Base-by-base conservation (phyloP, 2,329 filamentous ascomycete genomes). In the Aureobasidium sp. region DNA sequence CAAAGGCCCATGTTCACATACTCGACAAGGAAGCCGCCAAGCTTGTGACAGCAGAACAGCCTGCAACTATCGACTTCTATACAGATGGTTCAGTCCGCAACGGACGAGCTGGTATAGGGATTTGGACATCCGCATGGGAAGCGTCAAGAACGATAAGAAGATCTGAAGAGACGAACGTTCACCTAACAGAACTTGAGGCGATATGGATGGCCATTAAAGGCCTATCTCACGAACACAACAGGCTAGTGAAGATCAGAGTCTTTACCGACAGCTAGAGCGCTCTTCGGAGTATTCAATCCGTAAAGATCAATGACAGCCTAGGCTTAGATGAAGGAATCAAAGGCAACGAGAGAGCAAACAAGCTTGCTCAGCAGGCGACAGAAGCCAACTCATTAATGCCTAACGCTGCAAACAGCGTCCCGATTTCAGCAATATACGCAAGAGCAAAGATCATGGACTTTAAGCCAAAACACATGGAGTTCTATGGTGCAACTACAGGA, bases 161-260 rank as follows among this genome's bases (percentile, higher is more conserved):
- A 25, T 36, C 36, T 1, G 36, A 58, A 25, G 54, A 58, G 29
- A 27, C 36, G 4, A 58, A 50, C 36, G 25, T 58, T 42, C 36
- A 42, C 10, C 11, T 25, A 13, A 58, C 54, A 15, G 56, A 48
- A 20, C 42, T 60, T 2, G 25, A 31, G 33, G 56, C 16, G 13
- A 60, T 60, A 60, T 60, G 27, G 56, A 60, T 36, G 25, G 56
- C 56, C 3, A 60, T 60, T 29, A 47, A 48, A 36, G 42, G 42
- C 42, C 4, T 47, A n/a, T 36, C 42, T 18, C 23, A 47, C 29
- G 42, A 60, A 3, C 4, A 3, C 4, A 33, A 33, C 5, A 47
- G 56, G n/a, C 6, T 2, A 11, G 42, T 60, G 10, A 29, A 23
- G 25, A 60, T 47, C 23, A 31, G 42, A 20, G 56, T 60, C 3